A percentile compares a stretch with the other conserved stretches of the same genome.
These are phyloP conservation scores for Ganoderma multipileum DNA, from an alignment of 1,284 basidiomycete genomes.

Conservation along the genomic window DNA sequence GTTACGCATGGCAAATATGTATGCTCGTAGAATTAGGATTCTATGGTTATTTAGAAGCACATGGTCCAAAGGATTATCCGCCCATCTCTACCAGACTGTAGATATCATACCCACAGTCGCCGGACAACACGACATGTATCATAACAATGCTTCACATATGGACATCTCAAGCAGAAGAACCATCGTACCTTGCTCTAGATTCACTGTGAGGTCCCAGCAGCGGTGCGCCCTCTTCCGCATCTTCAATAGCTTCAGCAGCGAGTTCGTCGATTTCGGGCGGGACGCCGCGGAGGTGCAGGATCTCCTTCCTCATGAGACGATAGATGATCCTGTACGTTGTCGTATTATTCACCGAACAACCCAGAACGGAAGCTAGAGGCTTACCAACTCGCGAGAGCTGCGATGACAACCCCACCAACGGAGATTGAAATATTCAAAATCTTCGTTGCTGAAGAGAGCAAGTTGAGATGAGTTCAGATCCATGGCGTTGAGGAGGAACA, in stretches of 20 bases:
- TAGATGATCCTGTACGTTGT: conserved; percentile 61
- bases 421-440: conserved; percentile 68
- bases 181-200: conserved; percentile 32
- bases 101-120: conserved; percentile 25
- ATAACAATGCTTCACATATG: conserved; percentile 24
- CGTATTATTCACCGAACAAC: background rate
- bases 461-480: background rate
- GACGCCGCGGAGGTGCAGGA: conserved; percentile 58
- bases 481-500: background rate
- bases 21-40: conserved; percentile 20
- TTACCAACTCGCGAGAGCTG: conserved; percentile 69
- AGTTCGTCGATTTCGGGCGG: conserved; percentile 59
- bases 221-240: conserved; percentile 67
- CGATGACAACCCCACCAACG: conserved; percentile 61
- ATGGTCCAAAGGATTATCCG: conserved; percentile 21
- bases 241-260: conserved; percentile 68
- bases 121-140: conserved; percentile 18
- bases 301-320: conserved; percentile 65
- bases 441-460: conserved; percentile 56
- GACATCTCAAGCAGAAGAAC: conserved; percentile 25
- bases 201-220: conserved; percentile 50
- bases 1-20: conserved; percentile 3
- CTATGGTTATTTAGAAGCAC: conserved; percentile 25
- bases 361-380: conserved; percentile 35
- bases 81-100: conserved; percentile 27